These are phyloP conservation scores for Botryosphaeria dothidea DNA, from an alignment of 2,329 filamentous ascomycete species.

Conservation along the genomic window DNA sequence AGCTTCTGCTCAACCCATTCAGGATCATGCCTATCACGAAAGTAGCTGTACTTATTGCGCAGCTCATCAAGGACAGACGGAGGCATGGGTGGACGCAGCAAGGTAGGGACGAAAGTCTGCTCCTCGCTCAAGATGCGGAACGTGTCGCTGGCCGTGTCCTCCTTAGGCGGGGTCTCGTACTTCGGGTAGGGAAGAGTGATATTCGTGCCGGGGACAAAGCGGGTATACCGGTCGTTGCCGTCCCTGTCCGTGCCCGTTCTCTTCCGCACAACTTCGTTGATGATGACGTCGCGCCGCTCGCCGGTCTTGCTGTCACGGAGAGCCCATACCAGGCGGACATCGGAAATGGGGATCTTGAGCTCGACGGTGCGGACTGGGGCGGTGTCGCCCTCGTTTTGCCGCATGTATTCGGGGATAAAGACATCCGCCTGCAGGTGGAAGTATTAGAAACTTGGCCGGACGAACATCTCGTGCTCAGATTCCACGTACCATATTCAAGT, in stretches of 20 bases:
- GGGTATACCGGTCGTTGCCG: constrained; percentile 33
- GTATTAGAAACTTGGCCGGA: neutral
- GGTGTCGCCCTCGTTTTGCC: constrained; percentile 39
- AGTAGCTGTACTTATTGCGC: constrained; percentile 77
- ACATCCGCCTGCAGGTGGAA: constrained; percentile 40
- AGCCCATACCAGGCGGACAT: constrained; percentile 80
- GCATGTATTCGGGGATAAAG: constrained; percentile 43
- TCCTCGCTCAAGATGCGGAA: constrained; percentile 73
- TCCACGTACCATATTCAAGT: constrained; percentile 41
- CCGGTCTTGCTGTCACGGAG: constrained; percentile 67
- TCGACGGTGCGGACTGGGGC: constrained; percentile 50
- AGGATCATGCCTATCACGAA: constrained; percentile 76
- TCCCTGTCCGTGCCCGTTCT: constrained; percentile 23
- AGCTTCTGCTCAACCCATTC: constrained; percentile 69
- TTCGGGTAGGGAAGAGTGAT: constrained; percentile 20
- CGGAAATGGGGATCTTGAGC: constrained; percentile 64
- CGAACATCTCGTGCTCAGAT: neutral
- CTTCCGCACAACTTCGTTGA: constrained; percentile 32
- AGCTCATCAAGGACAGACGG: constrained; percentile 79
- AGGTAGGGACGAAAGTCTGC: constrained; percentile 73
- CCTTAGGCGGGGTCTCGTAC: constrained; percentile 40
- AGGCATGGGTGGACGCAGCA: constrained; percentile 79
- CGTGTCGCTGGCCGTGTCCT: constrained; percentile 69
- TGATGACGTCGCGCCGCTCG: constrained; percentile 59
- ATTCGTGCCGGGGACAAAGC: constrained; percentile 38